Conservation (phyloP, 1,139 yeast species). For the Neolecta irregularis region DNA sequence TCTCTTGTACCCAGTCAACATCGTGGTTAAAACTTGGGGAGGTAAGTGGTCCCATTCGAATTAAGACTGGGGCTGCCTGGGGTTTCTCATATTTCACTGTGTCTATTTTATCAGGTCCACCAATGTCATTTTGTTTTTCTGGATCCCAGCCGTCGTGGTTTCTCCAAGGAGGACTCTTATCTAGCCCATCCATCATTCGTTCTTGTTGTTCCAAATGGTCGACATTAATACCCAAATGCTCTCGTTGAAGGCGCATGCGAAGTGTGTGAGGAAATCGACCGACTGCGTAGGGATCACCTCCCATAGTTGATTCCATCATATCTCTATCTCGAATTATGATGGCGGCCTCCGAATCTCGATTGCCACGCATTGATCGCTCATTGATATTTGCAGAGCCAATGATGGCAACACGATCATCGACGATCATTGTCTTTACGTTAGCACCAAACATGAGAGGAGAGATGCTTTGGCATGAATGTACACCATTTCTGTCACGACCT, state of each 20-base stretch:
- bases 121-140: background rate
- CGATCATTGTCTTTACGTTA: slow-evolving; percentile 37
- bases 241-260: slow-evolving; percentile 86
- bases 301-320: slow-evolving; percentile 59
- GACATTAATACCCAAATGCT: slow-evolving; percentile 85
- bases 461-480: slow-evolving; percentile 71
- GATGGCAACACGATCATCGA: slow-evolving; percentile 85
- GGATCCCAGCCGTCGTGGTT: slow-evolving; percentile 9
- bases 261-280: slow-evolving; percentile 82
- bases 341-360: slow-evolving; percentile 87
- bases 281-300: slow-evolving; percentile 63
- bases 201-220: slow-evolving; percentile 78
- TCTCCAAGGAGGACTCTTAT: slow-evolving; percentile 20
- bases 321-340: slow-evolving; percentile 74
- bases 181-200: slow-evolving; percentile 33
- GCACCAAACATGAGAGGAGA: background rate
- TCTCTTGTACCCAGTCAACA: no score
- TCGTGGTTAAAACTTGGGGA: no score
- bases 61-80: no score
- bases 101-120: background rate
- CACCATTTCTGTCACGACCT: slow-evolving; percentile 73
- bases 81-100: slow-evolving; percentile 1
- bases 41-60: no score
- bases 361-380: slow-evolving; percentile 88
- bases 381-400: slow-evolving; percentile 95